Evolutionary conservation across 768 basidiomycete genomes (phyloP).

Genomic region (Cystofilobasidium ferigula): DNA sequence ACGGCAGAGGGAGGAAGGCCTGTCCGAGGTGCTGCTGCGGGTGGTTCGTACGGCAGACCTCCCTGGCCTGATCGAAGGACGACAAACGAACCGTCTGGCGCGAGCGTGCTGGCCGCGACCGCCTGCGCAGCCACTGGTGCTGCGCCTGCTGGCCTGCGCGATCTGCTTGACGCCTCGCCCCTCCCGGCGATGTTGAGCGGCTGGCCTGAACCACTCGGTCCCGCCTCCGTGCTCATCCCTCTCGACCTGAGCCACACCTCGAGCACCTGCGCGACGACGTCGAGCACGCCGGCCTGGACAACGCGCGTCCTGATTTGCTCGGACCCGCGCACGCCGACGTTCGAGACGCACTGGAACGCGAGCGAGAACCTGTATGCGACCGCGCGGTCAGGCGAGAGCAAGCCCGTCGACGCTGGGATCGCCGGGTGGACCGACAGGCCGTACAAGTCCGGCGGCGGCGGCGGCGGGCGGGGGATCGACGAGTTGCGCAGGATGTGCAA

Average conservation of each 20-base stretch:
- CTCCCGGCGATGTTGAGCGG: neutral
- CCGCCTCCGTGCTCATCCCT: conserved; percentile 75
- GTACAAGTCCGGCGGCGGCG: conserved; percentile 35
- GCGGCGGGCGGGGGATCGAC: conserved; percentile 57
- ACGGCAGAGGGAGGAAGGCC: neutral
- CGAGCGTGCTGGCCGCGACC: neutral
- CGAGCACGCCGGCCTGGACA: conserved; percentile 85
- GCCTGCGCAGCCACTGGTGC: neutral
- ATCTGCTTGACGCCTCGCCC: neutral
- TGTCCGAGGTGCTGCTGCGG: neutral
- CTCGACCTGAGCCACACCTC: conserved; percentile 85
- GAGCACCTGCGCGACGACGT: conserved; percentile 84
- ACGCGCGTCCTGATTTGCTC: conserved; percentile 83
- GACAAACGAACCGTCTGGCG: neutral
- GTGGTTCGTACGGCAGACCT: neutral
- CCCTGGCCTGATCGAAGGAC: neutral
- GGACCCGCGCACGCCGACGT: conserved; percentile 90
- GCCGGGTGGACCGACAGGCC: conserved; percentile 35
- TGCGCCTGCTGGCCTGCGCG: neutral
- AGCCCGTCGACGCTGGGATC: conserved; percentile 36
- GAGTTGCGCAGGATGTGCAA: conserved; percentile 80
- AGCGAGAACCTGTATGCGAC: conserved; percentile 49
- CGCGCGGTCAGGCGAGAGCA: conserved; percentile 35
- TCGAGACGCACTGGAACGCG: conserved; percentile 93
- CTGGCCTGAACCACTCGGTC: conserved; percentile 47